phyloP scores from a whole-genome alignment of 495 filamentous ascomycete species.

The Trichoderma virens region DNA sequence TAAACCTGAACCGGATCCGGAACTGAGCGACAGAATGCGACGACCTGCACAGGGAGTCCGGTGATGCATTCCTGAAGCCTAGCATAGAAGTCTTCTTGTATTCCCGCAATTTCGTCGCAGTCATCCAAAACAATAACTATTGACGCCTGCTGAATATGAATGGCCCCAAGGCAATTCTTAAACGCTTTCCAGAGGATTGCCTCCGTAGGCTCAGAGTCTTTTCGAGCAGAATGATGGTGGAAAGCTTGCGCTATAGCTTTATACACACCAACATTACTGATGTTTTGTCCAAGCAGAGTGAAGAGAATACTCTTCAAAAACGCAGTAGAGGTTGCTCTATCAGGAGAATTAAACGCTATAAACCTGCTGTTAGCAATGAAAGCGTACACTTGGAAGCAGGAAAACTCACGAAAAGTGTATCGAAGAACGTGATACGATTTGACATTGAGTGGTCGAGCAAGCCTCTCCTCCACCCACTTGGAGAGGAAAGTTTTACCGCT shows the following conservation, averaged over 20 bases:
- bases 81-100: neutral
- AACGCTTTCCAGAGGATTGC: neutral
- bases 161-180: neutral
- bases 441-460: neutral
- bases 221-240: neutral
- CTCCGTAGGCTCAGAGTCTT: neutral
- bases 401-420: neutral
- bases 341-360: neutral
- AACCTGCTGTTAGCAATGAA: neutral
- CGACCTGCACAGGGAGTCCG: neutral
- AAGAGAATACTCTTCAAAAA: neutral
- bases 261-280: neutral
- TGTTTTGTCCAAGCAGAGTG: neutral
- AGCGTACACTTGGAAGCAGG: neutral
- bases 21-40: neutral
- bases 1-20: neutral
- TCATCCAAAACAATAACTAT: neutral
- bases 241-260: neutral
- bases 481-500: neutral
- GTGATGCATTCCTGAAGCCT: neutral
- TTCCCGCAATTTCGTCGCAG: neutral
- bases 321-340: neutral
- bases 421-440: neutral
- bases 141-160: neutral
- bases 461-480: neutral